Base-by-base conservation (phyloP, 2,329 filamentous ascomycete species). In the Monilinia aucupariae region DNA sequence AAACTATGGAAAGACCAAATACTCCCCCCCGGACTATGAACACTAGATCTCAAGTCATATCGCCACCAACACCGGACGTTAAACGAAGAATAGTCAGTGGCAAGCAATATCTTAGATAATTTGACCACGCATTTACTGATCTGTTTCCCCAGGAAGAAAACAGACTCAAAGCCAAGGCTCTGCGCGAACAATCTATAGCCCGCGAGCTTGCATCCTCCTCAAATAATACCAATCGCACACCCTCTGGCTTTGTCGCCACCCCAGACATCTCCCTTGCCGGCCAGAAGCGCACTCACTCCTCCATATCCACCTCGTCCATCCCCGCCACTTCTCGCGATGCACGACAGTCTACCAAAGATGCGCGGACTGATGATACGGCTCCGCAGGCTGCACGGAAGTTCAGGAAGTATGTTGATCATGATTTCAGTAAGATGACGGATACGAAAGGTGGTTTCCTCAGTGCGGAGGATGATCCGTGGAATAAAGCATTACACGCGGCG, bases 381-480 rank as follows among this genome's bases (percentile, higher is more conserved):
- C 32, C 39, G 56, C 86, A 86, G 62, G 88, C 93, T 0, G 90
- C 91, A 47, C 85, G 87, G 71, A 97, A 96, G 72, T 97, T 97
- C 69, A 86, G 90, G 65, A 93, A 94, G 75, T 97, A 89, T 74
- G 92, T 99, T 72, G 94, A 99, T 73, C 97, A 97, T 78, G 94
- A 99, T 75, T 94, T 99, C 77, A 93, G 90, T 74, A 89, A 93
- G 77, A 97, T 99, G 92, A 96, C 89, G 8, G 94, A 99, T 75
- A 97, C 93, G 0, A 97, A 97, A 74, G 94, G 94, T 66, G 94
- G 94, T 0, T 99, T 99, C 76, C 77, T 99, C 68, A 90, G 88
- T n/a, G 83, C 85, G 0, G 90, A 93, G 66, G 94, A 99, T 73
- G 94, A 99, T 75, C 94, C 94, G 0, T 85, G 88, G 74, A 96